Percentiles rank a stretch among this genome's conserved stretches.
Evolutionary conservation across 2,329 filamentous ascomycete genomes (phyloP).

Genomic region (Phoma sp.): DNA sequence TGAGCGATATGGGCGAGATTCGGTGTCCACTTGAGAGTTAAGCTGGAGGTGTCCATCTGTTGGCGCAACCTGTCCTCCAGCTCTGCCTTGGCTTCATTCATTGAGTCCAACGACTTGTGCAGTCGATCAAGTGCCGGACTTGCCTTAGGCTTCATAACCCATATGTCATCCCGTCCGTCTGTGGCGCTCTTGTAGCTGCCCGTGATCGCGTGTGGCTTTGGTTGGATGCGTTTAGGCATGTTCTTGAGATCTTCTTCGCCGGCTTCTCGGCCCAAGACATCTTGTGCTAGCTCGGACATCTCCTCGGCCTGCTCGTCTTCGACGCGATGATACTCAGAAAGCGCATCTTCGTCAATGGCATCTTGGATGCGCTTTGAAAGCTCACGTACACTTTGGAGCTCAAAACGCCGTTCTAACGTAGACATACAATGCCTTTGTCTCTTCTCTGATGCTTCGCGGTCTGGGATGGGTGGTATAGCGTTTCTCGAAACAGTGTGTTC

Average conservation of each 20-base stretch:
- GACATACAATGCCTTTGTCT: constrained; percentile 40
- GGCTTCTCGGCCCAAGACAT: constrained; percentile 69
- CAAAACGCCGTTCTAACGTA: constrained; percentile 63
- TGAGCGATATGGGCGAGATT: constrained; percentile 90
- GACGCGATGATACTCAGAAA: constrained; percentile 79
- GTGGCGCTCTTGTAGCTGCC: constrained; percentile 44
- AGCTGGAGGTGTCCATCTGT: constrained; percentile 57
- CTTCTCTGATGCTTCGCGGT: constrained; percentile 13
- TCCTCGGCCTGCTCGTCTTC: constrained; percentile 75
- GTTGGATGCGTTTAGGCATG: constrained; percentile 46
- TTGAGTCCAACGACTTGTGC: constrained; percentile 68
- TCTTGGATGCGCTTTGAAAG: constrained; percentile 74
- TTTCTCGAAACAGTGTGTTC: constrained; percentile 31
- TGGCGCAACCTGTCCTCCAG: constrained; percentile 69
- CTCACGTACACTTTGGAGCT: constrained; percentile 69
- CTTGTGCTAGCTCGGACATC: constrained; percentile 75
- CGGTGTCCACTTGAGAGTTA: constrained; percentile 86
- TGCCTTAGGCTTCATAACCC: constrained; percentile 70
- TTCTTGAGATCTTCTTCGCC: constrained; percentile 62
- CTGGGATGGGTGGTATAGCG: constrained; percentile 15
- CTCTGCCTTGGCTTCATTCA: constrained; percentile 65
- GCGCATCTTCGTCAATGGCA: constrained; percentile 90
- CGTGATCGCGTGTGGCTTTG: constrained; percentile 41
- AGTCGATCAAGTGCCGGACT: constrained; percentile 70
- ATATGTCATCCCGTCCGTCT: constrained; percentile 58